Evolutionary conservation across 2,329 filamentous ascomycete species (phyloP).

Genomic region (Domatiomyces catenatus): DNA sequence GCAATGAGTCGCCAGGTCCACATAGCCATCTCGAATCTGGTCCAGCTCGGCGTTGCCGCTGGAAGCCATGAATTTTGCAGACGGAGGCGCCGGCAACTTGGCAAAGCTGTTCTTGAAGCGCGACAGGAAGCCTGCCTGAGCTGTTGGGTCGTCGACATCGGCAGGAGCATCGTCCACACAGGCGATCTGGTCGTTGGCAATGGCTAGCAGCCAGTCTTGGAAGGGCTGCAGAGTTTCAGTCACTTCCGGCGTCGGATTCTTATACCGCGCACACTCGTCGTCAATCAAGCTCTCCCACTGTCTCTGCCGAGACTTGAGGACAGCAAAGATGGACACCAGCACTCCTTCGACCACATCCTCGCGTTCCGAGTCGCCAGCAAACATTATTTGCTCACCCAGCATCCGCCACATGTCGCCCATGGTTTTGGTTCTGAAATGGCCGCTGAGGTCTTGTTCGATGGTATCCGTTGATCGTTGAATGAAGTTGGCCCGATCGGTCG

Average conservation of each 20-base stretch:
- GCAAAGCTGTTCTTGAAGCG: slow-evolving; percentile 75
- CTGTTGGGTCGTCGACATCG: slow-evolving; percentile 54
- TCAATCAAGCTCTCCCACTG: slow-evolving; percentile 80
- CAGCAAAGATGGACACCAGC: slow-evolving; percentile 85
- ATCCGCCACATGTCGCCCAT: slow-evolving; percentile 94
- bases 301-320: slow-evolving; percentile 66
- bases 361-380: slow-evolving; percentile 69
- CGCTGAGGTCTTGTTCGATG: slow-evolving; percentile 74
- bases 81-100: slow-evolving; percentile 54
- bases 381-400: slow-evolving; percentile 80
- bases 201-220: slow-evolving; percentile 86
- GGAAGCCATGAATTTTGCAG: slow-evolving; percentile 53
- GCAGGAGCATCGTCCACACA: slow-evolving; percentile 84
- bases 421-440: slow-evolving; percentile 82
- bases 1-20: slow-evolving; percentile 88
- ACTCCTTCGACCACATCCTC: slow-evolving; percentile 88
- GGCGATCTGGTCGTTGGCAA: slow-evolving; percentile 96
- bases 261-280: slow-evolving; percentile 65
- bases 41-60: slow-evolving; percentile 59
- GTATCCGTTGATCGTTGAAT: slow-evolving; percentile 62
- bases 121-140: slow-evolving; percentile 63
- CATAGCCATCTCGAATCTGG: slow-evolving; percentile 71
- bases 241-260: slow-evolving; percentile 32
- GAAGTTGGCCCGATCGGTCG: slow-evolving; percentile 68
- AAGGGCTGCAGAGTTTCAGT: slow-evolving; percentile 56